Base-by-base conservation (phyloP, 1,139 yeast species). In the Diutina neorugosa region DNA sequence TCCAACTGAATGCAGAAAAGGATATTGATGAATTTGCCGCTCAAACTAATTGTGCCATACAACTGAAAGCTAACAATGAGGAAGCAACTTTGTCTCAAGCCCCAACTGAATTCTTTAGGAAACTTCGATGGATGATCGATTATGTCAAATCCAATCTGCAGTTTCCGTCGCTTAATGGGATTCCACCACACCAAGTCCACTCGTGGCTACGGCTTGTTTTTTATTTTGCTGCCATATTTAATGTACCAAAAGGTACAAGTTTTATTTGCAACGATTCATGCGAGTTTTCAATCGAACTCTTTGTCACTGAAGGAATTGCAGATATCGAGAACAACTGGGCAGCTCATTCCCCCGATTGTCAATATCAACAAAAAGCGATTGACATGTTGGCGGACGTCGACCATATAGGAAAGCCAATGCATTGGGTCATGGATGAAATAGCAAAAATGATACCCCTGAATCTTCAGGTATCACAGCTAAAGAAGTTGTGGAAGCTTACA, bases 271-370 rank as follows among this genome's bases (percentile, higher is more conserved):
- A 21, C 16, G 37, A 31, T 2, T 31, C 37, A 31, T 44, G 48
- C 25, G 48, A 21, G n/a, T 44, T 44, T 11, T 21, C 31, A 7
- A 19, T 44, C n/a, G 31, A 12, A 4, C 8, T 44, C 3, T 44
- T 21, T 23, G 16, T 21, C n/a, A n/a, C 19, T 14, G 25, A 44
- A 4, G 48, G 19, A 1, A 23, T 16, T 14, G 34, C 34, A 21
- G 48, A 44, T 12, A 21, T 21, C n/a, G 31, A 21, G n/a, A 25
- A 44, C 16, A 44, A 44, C n/a, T 44, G 48, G 48, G 48, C 48
- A 11, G 34, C 31, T 25, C 48, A 44, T 23, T 44, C 48, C 12
- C 12, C 25, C 14, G 25, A 20, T 23, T 44, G 48, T 23, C n/a
- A n/a, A 21, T 8, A 23, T 14, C 48, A 44, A 23, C 48, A n/a